Evolutionary conservation across 2,329 filamentous ascomycete genomes (phyloP), one percentile per base, ranked within the genome.

Genomic region (Claviceps cyperi): DNA sequence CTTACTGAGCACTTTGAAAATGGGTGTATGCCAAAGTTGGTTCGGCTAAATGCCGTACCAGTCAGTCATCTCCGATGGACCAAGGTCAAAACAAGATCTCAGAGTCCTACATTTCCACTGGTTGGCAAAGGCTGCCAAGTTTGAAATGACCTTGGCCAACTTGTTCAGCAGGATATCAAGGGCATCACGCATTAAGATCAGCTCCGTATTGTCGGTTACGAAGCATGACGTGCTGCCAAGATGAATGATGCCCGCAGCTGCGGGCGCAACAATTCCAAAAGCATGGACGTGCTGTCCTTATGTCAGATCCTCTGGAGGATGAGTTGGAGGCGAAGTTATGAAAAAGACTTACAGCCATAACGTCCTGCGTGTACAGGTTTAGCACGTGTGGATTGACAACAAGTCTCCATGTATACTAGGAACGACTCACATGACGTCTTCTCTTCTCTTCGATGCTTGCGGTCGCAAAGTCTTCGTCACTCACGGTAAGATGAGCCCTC

Each of bases 221-320:
- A 37, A 53, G 51, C 51, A 53, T n/a, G 41, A 50, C 14, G 48
- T 50, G 7, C 47, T 51, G 22, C 83, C 84, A 64, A 76, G 80
- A 64, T 95, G 89, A 53, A 95, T 91, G 58, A 92, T 85, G 36
- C 86, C 86, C 14, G 84, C 86, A 9, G 87, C 87, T 36, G 78
- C 83, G 1, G 86, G 86, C 3, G 85, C 85, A 52, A 76, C 80
- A 56, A 76, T 67, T 3, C 85, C 87, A 64, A 83, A 91, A 14
- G 84, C 81, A 57, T 88, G 80, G 46, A 91, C 83, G 60, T 85
- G 81, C 56, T 60, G 37, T 36, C n/a, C 43, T 44, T 7, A 47
- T 60, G 56, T 74, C 47, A 55, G 52, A 38, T 28, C 13, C 32
- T 51, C n/a, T 17, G 5, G 37, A n/a, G 43, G 17, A 45, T 32